A percentile compares a stretch with the other conserved stretches of the same genome.
Evolutionary conservation across 306 rosid genomes (phyloP).

Genomic region (Hippophae rhamnoides): DNA sequence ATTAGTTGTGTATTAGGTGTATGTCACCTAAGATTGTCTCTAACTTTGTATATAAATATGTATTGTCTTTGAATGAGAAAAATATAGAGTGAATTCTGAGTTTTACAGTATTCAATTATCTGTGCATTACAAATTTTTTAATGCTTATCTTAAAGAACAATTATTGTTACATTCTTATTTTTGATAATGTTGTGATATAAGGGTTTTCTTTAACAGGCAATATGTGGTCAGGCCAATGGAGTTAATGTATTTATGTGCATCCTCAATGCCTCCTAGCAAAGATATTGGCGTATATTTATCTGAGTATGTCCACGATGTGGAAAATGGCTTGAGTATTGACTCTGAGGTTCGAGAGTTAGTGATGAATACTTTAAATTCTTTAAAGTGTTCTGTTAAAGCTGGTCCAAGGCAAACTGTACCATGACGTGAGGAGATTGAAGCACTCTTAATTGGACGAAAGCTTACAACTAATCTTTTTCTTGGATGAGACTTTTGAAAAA

Average conservation of each 20-base stretch:
- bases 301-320: constrained; percentile 72
- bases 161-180: constrained; percentile 2
- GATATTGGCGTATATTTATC: constrained; percentile 81
- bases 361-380: constrained; percentile 65
- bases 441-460: constrained; percentile 67
- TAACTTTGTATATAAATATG: too few relatives aligned
- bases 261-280: constrained; percentile 94
- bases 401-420: constrained; percentile 88
- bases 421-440: constrained; percentile 87
- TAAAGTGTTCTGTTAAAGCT: constrained; percentile 84
- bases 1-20: too few relatives aligned
- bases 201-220: constrained; percentile 42
- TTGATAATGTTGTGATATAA: constrained; percentile 7
- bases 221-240: constrained; percentile 87
- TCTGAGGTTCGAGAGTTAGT: constrained; percentile 71
- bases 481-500: constrained; percentile 98
- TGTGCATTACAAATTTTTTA: constrained; percentile 4
- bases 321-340: constrained; percentile 49
- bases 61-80: too few relatives aligned
- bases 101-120: constrained; percentile 6
- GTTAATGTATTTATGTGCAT: constrained; percentile 76
- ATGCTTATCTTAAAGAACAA: constrained; percentile 6
- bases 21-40: too few relatives aligned
- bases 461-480: constrained; percentile 86
- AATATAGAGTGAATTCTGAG: too few relatives aligned